phyloP scores from a whole-genome alignment of 352 stramenopile species.

The Pythium coloratum region DNA sequence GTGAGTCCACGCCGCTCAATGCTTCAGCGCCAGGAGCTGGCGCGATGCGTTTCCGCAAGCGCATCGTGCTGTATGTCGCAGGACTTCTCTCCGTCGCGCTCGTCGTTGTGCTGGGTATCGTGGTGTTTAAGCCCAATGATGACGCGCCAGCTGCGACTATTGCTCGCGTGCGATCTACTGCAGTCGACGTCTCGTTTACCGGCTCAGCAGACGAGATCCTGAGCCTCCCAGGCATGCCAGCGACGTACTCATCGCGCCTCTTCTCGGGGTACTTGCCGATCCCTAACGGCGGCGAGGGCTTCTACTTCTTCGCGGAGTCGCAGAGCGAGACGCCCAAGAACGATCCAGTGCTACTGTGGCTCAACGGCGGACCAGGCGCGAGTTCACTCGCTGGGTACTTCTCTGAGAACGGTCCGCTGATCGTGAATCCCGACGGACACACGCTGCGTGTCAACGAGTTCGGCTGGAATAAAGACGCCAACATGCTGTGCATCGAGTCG shows the following conservation, averaged over 20 bases:
- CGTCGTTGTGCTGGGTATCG: slow-evolving; percentile 5
- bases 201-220: slow-evolving; percentile 48
- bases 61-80: background rate
- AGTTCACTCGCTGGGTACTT: slow-evolving; percentile 61
- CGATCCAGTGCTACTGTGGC: slow-evolving; percentile 62
- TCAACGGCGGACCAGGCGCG: slow-evolving; percentile 58
- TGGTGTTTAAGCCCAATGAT: background rate
- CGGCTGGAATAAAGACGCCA: slow-evolving; percentile 52
- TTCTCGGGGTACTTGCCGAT: slow-evolving; percentile 59
- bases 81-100: slow-evolving; percentile 3
- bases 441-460: slow-evolving; percentile 46
- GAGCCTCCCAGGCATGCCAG: slow-evolving; percentile 36
- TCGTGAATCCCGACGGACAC: slow-evolving; percentile 47
- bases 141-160: background rate
- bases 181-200: slow-evolving; percentile 24
- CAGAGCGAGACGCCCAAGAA: slow-evolving; percentile 35
- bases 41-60: background rate
- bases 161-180: background rate
- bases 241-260: slow-evolving; percentile 41
- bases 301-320: slow-evolving; percentile 65
- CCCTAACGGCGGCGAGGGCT: slow-evolving; percentile 48
- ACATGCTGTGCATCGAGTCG: slow-evolving; percentile 57
- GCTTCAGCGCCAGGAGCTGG: background rate
- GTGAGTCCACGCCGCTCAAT: background rate
- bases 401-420: slow-evolving; percentile 60